Percentiles rank a stretch among this genome's conserved stretches.
Conservation (phyloP, 371 early-diverging fungal genomes). For the Globomyces sp. region DNA sequence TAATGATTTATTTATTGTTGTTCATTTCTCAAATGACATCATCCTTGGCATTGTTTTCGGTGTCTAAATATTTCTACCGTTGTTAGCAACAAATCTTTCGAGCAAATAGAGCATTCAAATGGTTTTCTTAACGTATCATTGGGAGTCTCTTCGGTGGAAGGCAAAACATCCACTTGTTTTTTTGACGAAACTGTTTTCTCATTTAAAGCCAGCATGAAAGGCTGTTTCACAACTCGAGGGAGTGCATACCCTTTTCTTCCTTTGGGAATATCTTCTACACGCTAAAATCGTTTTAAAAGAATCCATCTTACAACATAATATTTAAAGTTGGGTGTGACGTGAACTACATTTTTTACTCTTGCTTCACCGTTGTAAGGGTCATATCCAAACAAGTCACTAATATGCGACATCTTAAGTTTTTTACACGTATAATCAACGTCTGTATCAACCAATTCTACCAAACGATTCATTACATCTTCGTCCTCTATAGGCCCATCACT, state of each 20-base stretch:
- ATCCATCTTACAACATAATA: conserved; percentile 27
- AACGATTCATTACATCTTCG: conserved; percentile 30
- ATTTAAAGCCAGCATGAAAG: neutral
- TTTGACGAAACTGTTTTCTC: neutral
- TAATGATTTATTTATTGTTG: conserved; percentile 5
- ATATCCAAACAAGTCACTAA: conserved; percentile 36
- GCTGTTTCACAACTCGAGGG: neutral
- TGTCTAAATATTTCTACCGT: conserved; percentile 31
- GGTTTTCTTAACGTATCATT: conserved; percentile 15
- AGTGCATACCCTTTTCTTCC: neutral
- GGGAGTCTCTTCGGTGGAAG: neutral
- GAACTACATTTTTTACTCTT: conserved; percentile 15
- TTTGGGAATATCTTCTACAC: neutral
- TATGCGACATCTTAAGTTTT: conserved; percentile 24
- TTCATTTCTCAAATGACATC: neutral
- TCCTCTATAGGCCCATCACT: conserved; percentile 25
- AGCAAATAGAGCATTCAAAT: conserved; percentile 27
- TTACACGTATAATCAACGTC: conserved; percentile 20
- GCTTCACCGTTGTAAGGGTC: conserved; percentile 31
- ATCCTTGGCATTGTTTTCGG: conserved; percentile 24
- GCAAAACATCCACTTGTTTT: neutral
- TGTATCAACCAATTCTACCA: conserved; percentile 20
- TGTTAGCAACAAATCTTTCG: conserved; percentile 25
- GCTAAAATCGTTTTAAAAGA: neutral
- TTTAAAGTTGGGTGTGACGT: conserved; percentile 30